Conservation (phyloP, 2,329 filamentous ascomycete species). For the Lasiodiplodia theobromae region DNA sequence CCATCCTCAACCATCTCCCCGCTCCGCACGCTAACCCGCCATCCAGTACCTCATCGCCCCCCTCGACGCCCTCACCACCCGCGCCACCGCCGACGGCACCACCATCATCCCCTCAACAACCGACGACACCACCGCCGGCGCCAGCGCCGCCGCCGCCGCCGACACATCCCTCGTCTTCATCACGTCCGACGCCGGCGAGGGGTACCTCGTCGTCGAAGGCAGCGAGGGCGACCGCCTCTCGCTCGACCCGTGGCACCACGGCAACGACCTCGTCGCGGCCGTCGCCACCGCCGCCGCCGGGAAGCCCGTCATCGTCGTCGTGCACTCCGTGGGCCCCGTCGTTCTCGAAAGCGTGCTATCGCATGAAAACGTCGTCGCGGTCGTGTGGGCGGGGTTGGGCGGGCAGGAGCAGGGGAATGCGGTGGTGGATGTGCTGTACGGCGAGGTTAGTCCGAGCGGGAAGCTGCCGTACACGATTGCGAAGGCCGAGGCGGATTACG, state of each 20-base stretch:
- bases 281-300: constrained; percentile 42
- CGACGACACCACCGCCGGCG: constrained; percentile 46
- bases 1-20: not conserved
- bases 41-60: constrained; percentile 52
- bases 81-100: constrained; percentile 47
- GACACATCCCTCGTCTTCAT: constrained; percentile 55
- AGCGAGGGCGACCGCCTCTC: constrained; percentile 57
- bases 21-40: not conserved
- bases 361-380: constrained; percentile 47
- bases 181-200: constrained; percentile 57
- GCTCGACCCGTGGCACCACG: constrained; percentile 55
- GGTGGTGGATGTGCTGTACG: constrained; percentile 69
- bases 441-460: constrained; percentile 69
- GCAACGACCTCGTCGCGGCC: constrained; percentile 50
- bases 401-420: constrained; percentile 56
- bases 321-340: constrained; percentile 48
- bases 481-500: constrained; percentile 44
- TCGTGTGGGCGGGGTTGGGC: constrained; percentile 50
- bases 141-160: constrained; percentile 47
- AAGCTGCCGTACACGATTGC: constrained; percentile 63
- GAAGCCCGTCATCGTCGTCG: constrained; percentile 48
- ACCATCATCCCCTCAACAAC: constrained; percentile 48
- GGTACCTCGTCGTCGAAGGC: constrained; percentile 56
- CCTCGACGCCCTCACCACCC: constrained; percentile 50
- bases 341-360: constrained; percentile 46